Conservation (phyloP, 306 rosid species). For the Vicia sativa region DNA sequence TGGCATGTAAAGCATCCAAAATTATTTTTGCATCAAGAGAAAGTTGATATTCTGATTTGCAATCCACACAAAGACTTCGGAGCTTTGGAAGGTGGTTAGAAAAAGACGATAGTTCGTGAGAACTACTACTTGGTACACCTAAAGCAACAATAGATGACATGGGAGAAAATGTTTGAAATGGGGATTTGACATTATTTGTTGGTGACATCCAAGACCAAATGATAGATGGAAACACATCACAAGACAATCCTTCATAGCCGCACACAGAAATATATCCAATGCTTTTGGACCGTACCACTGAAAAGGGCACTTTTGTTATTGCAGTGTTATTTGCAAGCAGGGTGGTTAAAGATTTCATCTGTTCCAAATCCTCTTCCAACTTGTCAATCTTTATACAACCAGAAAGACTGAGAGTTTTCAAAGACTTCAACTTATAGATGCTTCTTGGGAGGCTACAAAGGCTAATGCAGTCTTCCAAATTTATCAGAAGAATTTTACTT, state of each 20-base stretch:
- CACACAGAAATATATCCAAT: not conserved
- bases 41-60: not conserved
- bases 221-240: not conserved
- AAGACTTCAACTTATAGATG: not conserved
- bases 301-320: not conserved
- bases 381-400: not conserved
- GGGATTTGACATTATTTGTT: not conserved
- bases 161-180: not conserved
- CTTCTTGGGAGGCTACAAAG: not conserved
- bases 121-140: not conserved
- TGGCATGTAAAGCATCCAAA: slow-evolving; percentile 6
- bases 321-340: not conserved
- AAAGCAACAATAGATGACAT: not conserved
- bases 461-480: not conserved
- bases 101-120: not conserved
- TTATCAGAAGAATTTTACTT: not conserved
- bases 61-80: slow-evolving; percentile 18
- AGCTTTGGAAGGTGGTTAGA: slow-evolving; percentile 2
- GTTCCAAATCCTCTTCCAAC: not conserved
- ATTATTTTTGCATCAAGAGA: not conserved
- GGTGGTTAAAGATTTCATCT: not conserved
- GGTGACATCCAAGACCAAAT: slow-evolving; percentile 10
- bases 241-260: not conserved
- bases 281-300: not conserved
- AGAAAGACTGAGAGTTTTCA: not conserved